Conservation (phyloP, 139 green algal species). For the Ettlia oleoabundans region DNA sequence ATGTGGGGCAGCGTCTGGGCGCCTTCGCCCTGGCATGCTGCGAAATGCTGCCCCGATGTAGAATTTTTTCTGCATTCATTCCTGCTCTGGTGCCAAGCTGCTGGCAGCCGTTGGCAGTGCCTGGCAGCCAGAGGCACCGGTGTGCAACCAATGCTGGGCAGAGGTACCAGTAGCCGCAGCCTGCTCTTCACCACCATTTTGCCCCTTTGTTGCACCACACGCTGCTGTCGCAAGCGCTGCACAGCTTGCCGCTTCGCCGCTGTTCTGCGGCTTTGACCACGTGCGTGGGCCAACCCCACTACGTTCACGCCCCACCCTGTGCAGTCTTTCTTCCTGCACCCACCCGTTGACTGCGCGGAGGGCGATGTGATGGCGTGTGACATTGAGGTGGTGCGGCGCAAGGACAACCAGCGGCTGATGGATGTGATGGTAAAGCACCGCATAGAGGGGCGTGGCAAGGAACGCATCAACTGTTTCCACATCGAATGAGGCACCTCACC, state of each 20-base stretch:
- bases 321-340: constrained; percentile 86
- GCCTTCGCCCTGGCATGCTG: not conserved
- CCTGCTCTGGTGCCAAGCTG: too few relatives aligned
- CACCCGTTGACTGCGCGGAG: constrained; percentile 67
- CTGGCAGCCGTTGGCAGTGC: not conserved
- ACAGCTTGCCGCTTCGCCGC: too few relatives aligned
- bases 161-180: too few relatives aligned
- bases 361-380: constrained; percentile 62
- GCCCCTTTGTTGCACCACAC: too few relatives aligned
- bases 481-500: constrained; percentile 1
- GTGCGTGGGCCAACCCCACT: too few relatives aligned
- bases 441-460: constrained; percentile 28
- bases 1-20: not conserved
- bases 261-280: too few relatives aligned
- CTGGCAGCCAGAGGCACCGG: too few relatives aligned
- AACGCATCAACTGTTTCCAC: constrained; percentile 18
- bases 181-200: too few relatives aligned
- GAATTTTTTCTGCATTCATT: too few relatives aligned
- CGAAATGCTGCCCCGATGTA: not conserved
- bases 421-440: constrained; percentile 52
- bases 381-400: constrained; percentile 52
- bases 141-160: too few relatives aligned
- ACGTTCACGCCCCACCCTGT: too few relatives aligned
- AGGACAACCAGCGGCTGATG: constrained; percentile 67
- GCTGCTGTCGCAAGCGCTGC: too few relatives aligned